Base-by-base conservation (phyloP, 73 alveolate species). In the Durusdinium trenchii region DNA sequence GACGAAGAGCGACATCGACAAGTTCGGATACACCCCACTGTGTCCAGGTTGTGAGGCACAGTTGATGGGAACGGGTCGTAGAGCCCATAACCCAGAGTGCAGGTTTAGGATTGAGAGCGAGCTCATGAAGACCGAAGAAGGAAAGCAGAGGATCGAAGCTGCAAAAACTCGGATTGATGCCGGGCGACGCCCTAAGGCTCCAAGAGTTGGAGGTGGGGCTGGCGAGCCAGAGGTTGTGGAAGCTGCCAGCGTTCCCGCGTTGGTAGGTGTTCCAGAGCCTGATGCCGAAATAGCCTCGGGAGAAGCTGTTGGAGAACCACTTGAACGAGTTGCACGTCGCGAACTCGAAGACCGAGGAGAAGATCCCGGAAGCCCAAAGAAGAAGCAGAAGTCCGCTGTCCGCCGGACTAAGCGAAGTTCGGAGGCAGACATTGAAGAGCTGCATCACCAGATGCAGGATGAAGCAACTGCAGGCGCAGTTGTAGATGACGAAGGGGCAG, bases 41-140 rank as follows among this genome's bases (percentile, higher is more conserved):
- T 81, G 91, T n/a, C 91, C 94, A n/a, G 94, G 94, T 26, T 83
- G 94, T 26, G 94, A 47, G 7, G 91, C 91, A 12, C 91, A 47
- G 45, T 1, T 78, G 40, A 12, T 43, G 42, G 87, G 32, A 26
- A 42, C 61, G 10, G 69, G 69, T 3, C 46, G 61, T 3, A 45
- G 91, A 36, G 12, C 91, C 47, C 91, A 81, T 69, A 81, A 81
- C 30, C 64, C 47, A 20, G 91, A 45, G 47, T 81, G 91, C 46
- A 6, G 91, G 2, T 45, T 83, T 18, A 9, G 94, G 52, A 48
- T 83, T 9, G 54, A 48, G 62, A 18, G 40, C 40, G 76, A 83
- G 94, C 52, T 83, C 32, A 57, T 45, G 71, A 48, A 81, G 47
- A 47, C 71, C 3, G 91, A 81, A 28, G 91, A 81, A 81, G 91